Base-by-base conservation (phyloP, 139 green algal species). In the Chlorella sp. region DNA sequence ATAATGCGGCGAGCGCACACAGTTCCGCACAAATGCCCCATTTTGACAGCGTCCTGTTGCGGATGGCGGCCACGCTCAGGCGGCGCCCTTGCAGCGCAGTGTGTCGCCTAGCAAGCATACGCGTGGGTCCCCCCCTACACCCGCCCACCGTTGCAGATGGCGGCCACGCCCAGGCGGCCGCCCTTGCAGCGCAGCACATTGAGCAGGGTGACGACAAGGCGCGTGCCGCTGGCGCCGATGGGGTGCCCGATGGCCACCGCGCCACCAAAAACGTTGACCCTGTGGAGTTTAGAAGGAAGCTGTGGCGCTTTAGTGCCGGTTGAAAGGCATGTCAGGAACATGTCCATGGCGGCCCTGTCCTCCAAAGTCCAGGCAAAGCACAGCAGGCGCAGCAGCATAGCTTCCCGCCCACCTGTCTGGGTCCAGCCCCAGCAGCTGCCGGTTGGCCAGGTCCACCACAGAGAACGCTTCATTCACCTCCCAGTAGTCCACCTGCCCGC, bases 401-500 rank as follows among this genome's bases (percentile, higher is more conserved):
- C 64, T 36, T 30, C 64, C 11, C 38, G 30, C 16, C 64, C 60
- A 87, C 87, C 88, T 67, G 24, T 80, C 64, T 13, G 87, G 75
- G 40, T 92, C 81, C 51, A 96, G 72, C 0, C 73, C 46, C 26
- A 96, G 88, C 34, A 96, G 76, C 48, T 87, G 68, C 51, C 88
- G 86, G 81, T 96, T 96, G 51, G 88, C 93, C 17, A 96, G 73
- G 75, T 93, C 92, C 51, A 96, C 96, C 54, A 97, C 96, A 16
- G 90, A 93, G 86, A 99, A 99, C 20, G 96, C 96, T 87, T 99
- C 95, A 82, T 99, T 99, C 85, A 99, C 92, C 90, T 98, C 91
- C 84, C 86, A 98, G 73, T 86, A 92, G 51, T 96, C 92, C 0
- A 98, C 87, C 24, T 97, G 89, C 0, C 65, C 36, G 26, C 8